phyloP scores from a whole-genome alignment of 805 yeast species.

The Kodamaea kakaduensis region DNA sequence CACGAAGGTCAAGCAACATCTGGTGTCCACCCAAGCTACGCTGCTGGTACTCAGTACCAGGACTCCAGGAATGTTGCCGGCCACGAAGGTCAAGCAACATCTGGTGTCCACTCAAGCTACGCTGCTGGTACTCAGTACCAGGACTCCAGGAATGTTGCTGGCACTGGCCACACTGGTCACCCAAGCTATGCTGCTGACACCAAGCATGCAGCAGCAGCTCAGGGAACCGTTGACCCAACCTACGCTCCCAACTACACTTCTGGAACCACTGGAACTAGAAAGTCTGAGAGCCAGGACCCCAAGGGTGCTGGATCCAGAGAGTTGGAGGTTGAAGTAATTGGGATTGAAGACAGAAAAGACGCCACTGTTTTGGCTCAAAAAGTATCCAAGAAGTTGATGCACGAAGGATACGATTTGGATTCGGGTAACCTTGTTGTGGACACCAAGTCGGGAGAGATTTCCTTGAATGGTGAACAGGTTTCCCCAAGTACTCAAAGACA shows the following conservation, averaged over 20 bases:
- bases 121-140: neutral
- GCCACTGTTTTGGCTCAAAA: conserved; percentile 31
- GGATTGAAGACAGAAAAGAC: conserved; percentile 24
- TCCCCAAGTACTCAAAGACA: too few species aligned
- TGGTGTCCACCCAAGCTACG: neutral
- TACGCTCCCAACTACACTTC: neutral
- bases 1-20: neutral
- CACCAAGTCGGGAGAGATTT: conserved; percentile 26
- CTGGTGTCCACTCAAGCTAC: neutral
- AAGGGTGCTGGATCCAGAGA: neutral
- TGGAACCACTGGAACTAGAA: too few species aligned
- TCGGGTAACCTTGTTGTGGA: conserved; percentile 31
- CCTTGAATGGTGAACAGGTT: conserved; percentile 1
- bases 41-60: conserved; percentile 1
- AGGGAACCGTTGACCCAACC: too few species aligned
- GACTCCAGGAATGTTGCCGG: too few species aligned
- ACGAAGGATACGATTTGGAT: conserved; percentile 28
- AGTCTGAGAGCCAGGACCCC: too few species aligned
- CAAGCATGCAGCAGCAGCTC: neutral
- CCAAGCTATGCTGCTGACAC: neutral
- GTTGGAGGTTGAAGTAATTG: conserved; percentile 31
- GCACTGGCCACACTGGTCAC: too few species aligned
- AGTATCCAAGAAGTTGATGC: conserved; percentile 26
- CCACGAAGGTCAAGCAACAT: neutral
- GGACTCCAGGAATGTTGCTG: too few species aligned